phyloP scores from a whole-genome alignment of 2,329 filamentous ascomycete genomes.

The Talaromyces sp. region DNA sequence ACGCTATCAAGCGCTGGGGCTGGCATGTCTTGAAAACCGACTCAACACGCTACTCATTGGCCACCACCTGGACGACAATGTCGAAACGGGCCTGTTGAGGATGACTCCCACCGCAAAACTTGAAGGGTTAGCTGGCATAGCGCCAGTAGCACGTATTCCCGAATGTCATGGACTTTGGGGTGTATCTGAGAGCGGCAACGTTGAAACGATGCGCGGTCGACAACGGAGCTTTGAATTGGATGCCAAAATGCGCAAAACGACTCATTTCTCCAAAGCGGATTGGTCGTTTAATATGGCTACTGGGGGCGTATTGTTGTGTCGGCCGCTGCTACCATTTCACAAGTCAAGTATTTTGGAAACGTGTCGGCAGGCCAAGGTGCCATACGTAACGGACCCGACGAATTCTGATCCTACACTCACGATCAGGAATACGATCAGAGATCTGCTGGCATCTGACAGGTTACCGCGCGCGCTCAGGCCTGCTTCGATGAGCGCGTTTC shows the following conservation, averaged over 20 bases:
- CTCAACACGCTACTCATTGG: slow-evolving; percentile 68
- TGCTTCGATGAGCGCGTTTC: slow-evolving; percentile 59
- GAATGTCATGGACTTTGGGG: slow-evolving; percentile 76
- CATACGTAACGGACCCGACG: slow-evolving; percentile 81
- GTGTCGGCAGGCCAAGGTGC: slow-evolving; percentile 65
- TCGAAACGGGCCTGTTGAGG: slow-evolving; percentile 83
- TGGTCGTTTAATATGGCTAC: slow-evolving; percentile 24
- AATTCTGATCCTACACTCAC: slow-evolving; percentile 77
- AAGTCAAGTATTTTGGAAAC: slow-evolving; percentile 64
- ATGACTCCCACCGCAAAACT: slow-evolving; percentile 64
- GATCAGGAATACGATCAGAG: slow-evolving; percentile 72
- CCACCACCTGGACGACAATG: slow-evolving; percentile 87
- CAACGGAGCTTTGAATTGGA: slow-evolving; percentile 27
- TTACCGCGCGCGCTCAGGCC: slow-evolving; percentile 70
- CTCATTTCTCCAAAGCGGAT: neutral
- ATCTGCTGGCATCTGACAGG: slow-evolving; percentile 55
- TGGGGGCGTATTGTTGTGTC: slow-evolving; percentile 36
- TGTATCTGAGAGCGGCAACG: slow-evolving; percentile 62
- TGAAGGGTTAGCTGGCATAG: slow-evolving; percentile 72
- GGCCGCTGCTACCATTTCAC: slow-evolving; percentile 47
- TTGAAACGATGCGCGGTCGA: slow-evolving; percentile 41
- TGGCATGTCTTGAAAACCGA: slow-evolving; percentile 50
- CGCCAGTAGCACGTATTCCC: slow-evolving; percentile 64
- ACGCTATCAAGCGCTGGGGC: slow-evolving; percentile 70
- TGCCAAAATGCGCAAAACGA: neutral